A percentile compares a stretch with the other conserved stretches of the same genome.
phyloP scores from a whole-genome alignment of 257 asterid species.

The Sherardia arvensis region DNA sequence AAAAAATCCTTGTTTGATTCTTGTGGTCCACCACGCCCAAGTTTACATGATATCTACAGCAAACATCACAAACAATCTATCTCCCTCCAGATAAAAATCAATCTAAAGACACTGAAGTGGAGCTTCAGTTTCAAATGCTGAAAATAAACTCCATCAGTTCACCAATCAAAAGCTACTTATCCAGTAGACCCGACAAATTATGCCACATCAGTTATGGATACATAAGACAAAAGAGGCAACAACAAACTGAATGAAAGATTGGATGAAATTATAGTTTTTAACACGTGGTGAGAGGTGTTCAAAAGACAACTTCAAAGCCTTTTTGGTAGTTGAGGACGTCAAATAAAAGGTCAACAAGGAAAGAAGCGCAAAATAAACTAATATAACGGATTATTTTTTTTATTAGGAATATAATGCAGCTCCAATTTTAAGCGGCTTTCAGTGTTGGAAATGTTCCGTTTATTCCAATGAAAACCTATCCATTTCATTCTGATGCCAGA shows the following conservation, averaged over 20 bases:
- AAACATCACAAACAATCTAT: background rate
- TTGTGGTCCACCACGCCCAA: background rate
- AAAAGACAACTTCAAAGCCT: background rate
- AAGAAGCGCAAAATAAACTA: background rate
- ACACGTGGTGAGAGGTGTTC: background rate
- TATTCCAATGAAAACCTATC: background rate
- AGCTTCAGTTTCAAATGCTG: conserved; percentile 1
- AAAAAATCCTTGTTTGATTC: background rate
- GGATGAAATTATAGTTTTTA: background rate
- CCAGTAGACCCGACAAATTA: background rate
- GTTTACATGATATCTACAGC: background rate
- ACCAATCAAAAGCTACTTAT: background rate
- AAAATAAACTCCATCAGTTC: background rate
- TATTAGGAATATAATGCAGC: background rate
- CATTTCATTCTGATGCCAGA: background rate
- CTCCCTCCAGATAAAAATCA: background rate
- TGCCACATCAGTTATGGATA: background rate
- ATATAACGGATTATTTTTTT: background rate
- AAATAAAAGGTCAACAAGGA: background rate
- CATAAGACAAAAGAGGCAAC: background rate
- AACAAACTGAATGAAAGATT: background rate
- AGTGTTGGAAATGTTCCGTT: background rate
- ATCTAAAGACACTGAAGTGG: background rate
- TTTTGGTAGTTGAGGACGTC: background rate
- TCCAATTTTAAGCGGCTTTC: background rate